These are phyloP conservation scores for Arachnopeziza araneosa DNA, from an alignment of 2,329 filamentous ascomycete genomes.

Conservation along the genomic window DNA sequence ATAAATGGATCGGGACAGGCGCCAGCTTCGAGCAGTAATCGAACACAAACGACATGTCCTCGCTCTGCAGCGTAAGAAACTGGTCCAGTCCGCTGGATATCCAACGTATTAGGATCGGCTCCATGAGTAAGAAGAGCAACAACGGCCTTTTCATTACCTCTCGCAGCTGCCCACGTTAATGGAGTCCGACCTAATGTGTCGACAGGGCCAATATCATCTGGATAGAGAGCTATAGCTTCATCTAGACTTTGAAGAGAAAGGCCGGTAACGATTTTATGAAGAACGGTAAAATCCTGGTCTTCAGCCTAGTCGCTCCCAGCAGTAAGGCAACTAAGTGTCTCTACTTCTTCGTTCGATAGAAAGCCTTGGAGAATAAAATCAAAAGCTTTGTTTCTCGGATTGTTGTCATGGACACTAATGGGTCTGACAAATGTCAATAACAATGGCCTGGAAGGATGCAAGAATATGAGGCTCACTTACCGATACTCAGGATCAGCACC, in stretches of 20 bases:
- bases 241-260: constrained; percentile 1
- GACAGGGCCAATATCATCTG: background rate
- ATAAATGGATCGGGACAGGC: constrained; percentile 4
- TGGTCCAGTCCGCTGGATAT: constrained; percentile 6
- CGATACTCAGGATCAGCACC: constrained; percentile 8
- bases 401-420: constrained; percentile 3
- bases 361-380: constrained; percentile 6
- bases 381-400: constrained; percentile 9
- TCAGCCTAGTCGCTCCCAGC: constrained; percentile 8
- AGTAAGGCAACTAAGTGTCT: constrained; percentile 2
- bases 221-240: constrained; percentile 1
- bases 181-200: constrained; percentile 10
- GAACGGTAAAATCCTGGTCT: constrained; percentile 7
- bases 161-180: constrained; percentile 6
- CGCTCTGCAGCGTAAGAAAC: constrained; percentile 5
- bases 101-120: constrained; percentile 10
- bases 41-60: constrained; percentile 5
- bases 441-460: background rate
- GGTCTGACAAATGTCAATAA: constrained; percentile 2
- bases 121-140: constrained; percentile 4
- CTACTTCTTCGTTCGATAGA: constrained; percentile 2
- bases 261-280: constrained; percentile 9
- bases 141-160: constrained; percentile 8
- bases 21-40: constrained; percentile 11
- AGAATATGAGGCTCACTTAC: background rate